Base-by-base conservation (phyloP, 192 early-diverging fungal species). In the Backusella macrospora region DNA sequence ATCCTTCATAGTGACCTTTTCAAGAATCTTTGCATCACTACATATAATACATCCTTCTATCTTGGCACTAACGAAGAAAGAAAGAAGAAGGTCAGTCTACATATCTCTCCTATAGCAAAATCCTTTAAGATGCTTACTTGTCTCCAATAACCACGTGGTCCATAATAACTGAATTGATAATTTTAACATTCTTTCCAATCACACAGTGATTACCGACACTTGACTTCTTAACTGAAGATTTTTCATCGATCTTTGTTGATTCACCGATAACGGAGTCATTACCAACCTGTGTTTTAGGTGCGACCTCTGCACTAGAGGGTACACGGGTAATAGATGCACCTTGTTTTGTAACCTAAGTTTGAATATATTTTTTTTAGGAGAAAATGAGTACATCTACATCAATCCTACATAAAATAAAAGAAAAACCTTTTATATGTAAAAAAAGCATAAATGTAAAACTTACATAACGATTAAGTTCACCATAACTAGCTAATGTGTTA, bases 161-260 rank as follows among this genome's bases (percentile, higher is more conserved):
- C 96, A 98, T 96, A 48, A 99, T 84, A 46, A 99, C 89, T n/a
- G 92, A 97, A 80, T 95, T 96, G 47, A 87, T 85, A 73, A 99
- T 94, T 77, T 99, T 98, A 78, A 97, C 95, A 68, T 95, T 94
- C 79, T 94, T 95, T 29, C 98, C 98, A 85, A 99, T 95, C n/a
- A 88, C 79, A 73, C 95, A 94, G 82, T 99, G 96, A 26, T 92
- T 88, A 43, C 98, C 98, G 55, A 99, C 90, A 15, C 95, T 90
- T 18, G 95, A 95, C 70, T 93, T 94, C 82, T 99, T 98, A 55
- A 99, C 89, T 5, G 91, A 91, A n/a, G 94, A 93, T 26, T 94
- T 86, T 71, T 99, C 96, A 45, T 90, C 96, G 62, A 99, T 91
- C 80, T 90, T 92, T 49, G 96, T 92, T 52, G 90, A 88, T 39